phyloP scores from a whole-genome alignment of 139 green algal species.

The Edaphochlamys debaryana region DNA sequence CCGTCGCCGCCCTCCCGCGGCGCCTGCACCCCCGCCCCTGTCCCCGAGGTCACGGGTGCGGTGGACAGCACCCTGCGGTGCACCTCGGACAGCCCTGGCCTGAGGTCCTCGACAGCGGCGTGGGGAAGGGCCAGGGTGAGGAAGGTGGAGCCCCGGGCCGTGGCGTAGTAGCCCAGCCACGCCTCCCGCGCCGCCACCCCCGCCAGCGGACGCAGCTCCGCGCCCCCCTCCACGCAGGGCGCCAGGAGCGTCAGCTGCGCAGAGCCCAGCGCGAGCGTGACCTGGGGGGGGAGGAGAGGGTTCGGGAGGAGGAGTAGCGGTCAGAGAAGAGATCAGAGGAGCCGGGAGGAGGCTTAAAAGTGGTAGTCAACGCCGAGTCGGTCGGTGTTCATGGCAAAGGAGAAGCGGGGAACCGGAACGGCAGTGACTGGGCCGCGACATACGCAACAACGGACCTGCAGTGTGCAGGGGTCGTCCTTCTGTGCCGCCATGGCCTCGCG shows the following conservation, averaged over 20 bases:
- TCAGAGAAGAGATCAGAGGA: too few species aligned
- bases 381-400: too few species aligned
- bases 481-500: too few species aligned
- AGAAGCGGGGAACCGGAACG: too few species aligned
- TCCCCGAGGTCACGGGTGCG: too few species aligned
- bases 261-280: conserved; percentile 58
- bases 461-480: background rate
- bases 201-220: conserved; percentile 8
- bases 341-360: too few species aligned
- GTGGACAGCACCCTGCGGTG: conserved; percentile 72
- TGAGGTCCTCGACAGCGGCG: conserved; percentile 66
- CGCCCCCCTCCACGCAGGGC: background rate
- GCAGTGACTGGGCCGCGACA: too few species aligned
- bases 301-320: too few species aligned
- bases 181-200: conserved; percentile 50
- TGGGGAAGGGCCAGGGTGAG: conserved; percentile 68
- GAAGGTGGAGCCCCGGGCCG: conserved; percentile 51
- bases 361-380: too few species aligned
- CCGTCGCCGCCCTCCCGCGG: too few species aligned
- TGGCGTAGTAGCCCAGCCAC: conserved; percentile 56
- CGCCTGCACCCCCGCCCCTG: background rate
- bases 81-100: conserved; percentile 68
- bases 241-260: conserved; percentile 58
- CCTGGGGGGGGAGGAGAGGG: background rate
- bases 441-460: too few species aligned